Conservation (phyloP, 768 basidiomycete genomes). For the Termitomyces sp. region DNA sequence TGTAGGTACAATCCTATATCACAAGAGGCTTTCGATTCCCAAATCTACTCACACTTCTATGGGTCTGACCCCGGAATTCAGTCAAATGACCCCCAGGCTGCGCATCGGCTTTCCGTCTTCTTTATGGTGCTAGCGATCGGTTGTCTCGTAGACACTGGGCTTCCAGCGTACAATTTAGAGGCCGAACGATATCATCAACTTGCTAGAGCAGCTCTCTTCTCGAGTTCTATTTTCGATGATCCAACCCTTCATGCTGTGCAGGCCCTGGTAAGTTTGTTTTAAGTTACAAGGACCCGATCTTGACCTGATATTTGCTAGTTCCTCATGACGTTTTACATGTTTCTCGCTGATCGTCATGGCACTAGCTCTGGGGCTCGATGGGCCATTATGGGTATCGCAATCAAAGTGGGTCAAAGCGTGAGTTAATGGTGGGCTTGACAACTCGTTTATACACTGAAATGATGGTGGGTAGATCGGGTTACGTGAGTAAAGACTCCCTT, state of each 20-base stretch:
- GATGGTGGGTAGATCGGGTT: slow-evolving; percentile 51
- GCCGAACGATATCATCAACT: slow-evolving; percentile 70
- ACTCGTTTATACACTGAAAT: slow-evolving; percentile 3
- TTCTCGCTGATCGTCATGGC: slow-evolving; percentile 64
- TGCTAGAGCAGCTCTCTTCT: slow-evolving; percentile 60
- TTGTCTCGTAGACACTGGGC: slow-evolving; percentile 50
- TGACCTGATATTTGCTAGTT: slow-evolving; percentile 32
- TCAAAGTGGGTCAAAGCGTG: slow-evolving; percentile 68
- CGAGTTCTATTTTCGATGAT: slow-evolving; percentile 59
- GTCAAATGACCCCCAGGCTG: slow-evolving; percentile 44
- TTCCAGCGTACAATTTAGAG: slow-evolving; percentile 57
- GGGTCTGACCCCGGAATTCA: slow-evolving; percentile 35
- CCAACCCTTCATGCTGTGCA: slow-evolving; percentile 67
- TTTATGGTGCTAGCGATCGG: slow-evolving; percentile 69
- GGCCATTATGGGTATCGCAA: slow-evolving; percentile 65
- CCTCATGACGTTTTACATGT: slow-evolving; percentile 68
- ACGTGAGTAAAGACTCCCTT: slow-evolving; percentile 39
- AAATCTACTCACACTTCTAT: slow-evolving; percentile 58
- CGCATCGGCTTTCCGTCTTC: slow-evolving; percentile 59
- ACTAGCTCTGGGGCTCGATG: slow-evolving; percentile 60
- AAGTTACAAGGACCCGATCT: slow-evolving; percentile 7
- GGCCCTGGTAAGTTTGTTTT: slow-evolving; percentile 44
- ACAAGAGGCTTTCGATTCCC: slow-evolving; percentile 52
- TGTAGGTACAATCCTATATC: slow-evolving; percentile 65
- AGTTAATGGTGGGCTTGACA: slow-evolving; percentile 25